Evolutionary conservation across 805 yeast genomes (phyloP).

Genomic region (Nakazawaea populi): DNA sequence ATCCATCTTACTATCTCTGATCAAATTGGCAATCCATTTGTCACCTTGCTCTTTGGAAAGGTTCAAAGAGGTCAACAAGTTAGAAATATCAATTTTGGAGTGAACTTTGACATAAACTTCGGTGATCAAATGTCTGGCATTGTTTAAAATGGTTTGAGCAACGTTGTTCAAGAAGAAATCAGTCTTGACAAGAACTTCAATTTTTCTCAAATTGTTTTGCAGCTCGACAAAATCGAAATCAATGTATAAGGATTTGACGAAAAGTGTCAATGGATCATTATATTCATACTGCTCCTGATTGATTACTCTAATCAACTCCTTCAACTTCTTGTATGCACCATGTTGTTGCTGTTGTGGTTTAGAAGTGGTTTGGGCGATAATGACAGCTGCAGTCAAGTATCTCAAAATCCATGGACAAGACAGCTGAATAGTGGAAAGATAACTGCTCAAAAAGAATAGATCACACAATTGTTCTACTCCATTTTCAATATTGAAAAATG

Average conservation of each 20-base stretch:
- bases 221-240: conserved; percentile 56
- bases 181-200: conserved; percentile 39
- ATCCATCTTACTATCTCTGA: conserved; percentile 44
- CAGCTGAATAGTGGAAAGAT: conserved; percentile 62
- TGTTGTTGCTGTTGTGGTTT: conserved; percentile 22
- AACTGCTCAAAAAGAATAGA: conserved; percentile 51
- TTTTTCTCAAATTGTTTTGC: conserved; percentile 38
- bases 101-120: conserved; percentile 53
- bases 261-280: conserved; percentile 55
- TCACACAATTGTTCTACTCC: conserved; percentile 53
- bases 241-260: conserved; percentile 48
- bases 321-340: conserved; percentile 45
- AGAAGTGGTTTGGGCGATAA: conserved; percentile 25
- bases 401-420: conserved; percentile 68
- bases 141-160: conserved; percentile 34
- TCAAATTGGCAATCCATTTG: conserved; percentile 44
- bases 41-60: conserved; percentile 39
- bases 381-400: conserved; percentile 58
- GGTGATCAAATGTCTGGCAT: conserved; percentile 44
- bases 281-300: conserved; percentile 61
- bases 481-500: conserved; percentile 47
- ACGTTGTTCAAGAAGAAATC: conserved; percentile 51
- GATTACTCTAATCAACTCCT: conserved; percentile 52
- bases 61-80: conserved; percentile 38
- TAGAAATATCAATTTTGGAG: conserved; percentile 38